phyloP scores from a whole-genome alignment of 1,284 basidiomycete species.

The Coriolopsis trogii region DNA sequence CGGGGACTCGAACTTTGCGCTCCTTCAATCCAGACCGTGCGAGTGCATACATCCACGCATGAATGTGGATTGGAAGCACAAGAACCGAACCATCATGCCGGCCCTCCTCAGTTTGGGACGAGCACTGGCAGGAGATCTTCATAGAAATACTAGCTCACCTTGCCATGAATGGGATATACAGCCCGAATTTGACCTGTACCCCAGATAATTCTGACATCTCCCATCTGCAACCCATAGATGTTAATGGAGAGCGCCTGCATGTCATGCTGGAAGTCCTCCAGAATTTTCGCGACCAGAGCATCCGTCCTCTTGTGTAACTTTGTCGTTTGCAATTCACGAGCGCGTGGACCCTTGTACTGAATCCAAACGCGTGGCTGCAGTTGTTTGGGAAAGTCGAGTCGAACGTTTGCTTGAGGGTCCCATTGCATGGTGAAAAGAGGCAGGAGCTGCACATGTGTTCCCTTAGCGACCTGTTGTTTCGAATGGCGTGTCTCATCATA shows the following conservation, averaged over 20 bases:
- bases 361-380: neutral
- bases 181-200: conserved; percentile 4
- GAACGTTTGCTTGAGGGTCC: neutral
- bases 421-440: neutral
- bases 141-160: neutral
- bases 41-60: no score
- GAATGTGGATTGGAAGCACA: no score
- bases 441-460: no score
- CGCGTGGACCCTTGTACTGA: conserved; percentile 1
- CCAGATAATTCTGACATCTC: conserved; percentile 4
- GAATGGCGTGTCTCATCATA: no score
- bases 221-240: neutral
- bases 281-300: neutral
- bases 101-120: no score
- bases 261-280: conserved; percentile 2
- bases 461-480: no score
- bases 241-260: conserved; percentile 2
- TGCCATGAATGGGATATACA: neutral
- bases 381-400: neutral
- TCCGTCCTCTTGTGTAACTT: neutral
- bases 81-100: no score
- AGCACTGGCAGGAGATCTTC: neutral
- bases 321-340: neutral
- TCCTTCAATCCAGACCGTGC: no score
- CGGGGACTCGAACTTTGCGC: no score